Evolutionary conservation across 176 grass and related monocot genomes (phyloP).

Genomic region (Bonia amplexicaulis): DNA sequence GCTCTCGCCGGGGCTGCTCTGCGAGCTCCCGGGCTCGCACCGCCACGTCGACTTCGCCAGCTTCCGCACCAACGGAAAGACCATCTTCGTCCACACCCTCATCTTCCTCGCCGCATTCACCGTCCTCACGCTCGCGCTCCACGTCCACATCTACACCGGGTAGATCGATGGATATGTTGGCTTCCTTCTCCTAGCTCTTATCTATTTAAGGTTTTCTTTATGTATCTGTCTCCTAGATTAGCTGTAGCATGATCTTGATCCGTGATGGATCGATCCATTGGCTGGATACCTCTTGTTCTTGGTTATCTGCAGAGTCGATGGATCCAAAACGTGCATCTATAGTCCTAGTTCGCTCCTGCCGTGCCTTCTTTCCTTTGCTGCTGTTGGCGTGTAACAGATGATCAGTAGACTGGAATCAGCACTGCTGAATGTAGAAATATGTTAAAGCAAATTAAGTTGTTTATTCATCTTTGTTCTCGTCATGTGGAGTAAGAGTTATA

Average conservation of each 20-base stretch:
- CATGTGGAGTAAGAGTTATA: neutral
- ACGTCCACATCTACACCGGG: constrained; percentile 68
- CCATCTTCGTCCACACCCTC: constrained; percentile 73
- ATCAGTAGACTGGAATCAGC: neutral
- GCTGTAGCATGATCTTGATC: neutral
- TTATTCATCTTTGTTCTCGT: neutral
- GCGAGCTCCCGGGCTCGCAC: constrained; percentile 63
- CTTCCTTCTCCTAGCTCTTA: neutral
- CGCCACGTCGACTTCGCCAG: constrained; percentile 58
- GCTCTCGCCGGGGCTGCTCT: constrained; percentile 53
- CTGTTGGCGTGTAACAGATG: neutral
- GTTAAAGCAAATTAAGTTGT: neutral
- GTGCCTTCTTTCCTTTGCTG: neutral
- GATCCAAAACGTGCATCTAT: neutral
- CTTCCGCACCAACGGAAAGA: constrained; percentile 75
- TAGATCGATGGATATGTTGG: neutral
- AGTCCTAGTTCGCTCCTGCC: neutral
- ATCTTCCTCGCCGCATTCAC: constrained; percentile 76
- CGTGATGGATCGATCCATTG: neutral
- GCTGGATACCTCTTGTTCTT: neutral
- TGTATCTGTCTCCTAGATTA: neutral
- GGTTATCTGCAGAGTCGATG: neutral
- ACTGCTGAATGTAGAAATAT: neutral
- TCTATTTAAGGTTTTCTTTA: neutral
- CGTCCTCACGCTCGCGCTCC: constrained; percentile 62